phyloP scores from a whole-genome alignment of 2,329 filamentous ascomycete species.

The Neodidymelliopsis sp. region DNA sequence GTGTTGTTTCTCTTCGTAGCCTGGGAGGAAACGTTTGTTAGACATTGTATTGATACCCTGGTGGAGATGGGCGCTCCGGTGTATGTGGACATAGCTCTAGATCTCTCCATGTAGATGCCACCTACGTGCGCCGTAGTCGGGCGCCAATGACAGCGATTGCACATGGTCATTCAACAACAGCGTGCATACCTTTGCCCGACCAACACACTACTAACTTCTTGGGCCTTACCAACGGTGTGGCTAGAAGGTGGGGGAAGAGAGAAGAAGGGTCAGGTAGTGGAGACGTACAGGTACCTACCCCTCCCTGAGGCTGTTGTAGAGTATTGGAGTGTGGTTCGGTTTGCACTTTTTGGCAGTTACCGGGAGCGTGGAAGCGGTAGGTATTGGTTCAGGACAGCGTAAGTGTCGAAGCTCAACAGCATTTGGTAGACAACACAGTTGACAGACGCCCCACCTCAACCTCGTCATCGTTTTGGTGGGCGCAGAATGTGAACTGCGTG shows the following conservation, averaged over 20 bases:
- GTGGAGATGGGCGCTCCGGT: slow-evolving; percentile 30
- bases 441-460: slow-evolving; percentile 17
- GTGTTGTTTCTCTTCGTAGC: slow-evolving; percentile 2
- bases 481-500: slow-evolving; percentile 32
- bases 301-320: slow-evolving; percentile 16
- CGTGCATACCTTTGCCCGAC: not conserved
- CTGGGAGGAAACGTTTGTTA: slow-evolving; percentile 16
- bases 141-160: slow-evolving; percentile 14
- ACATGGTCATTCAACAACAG: slow-evolving; percentile 5
- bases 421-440: not conserved
- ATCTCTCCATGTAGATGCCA: slow-evolving; percentile 18
- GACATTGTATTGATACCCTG: slow-evolving; percentile 45
- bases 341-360: slow-evolving; percentile 6
- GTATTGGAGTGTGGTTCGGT: slow-evolving; percentile 8
- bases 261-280: slow-evolving; percentile 5
- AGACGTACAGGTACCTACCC: slow-evolving; percentile 4
- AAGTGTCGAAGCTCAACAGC: slow-evolving; percentile 1
- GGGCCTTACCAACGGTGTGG: slow-evolving; percentile 9
- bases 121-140: slow-evolving; percentile 5
- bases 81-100: slow-evolving; percentile 23
- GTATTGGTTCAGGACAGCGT: slow-evolving; percentile 3
- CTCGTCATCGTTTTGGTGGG: slow-evolving; percentile 1
- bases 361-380: slow-evolving; percentile 1
- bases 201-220: not conserved
- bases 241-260: slow-evolving; percentile 9